Percentiles rank a stretch among this genome's conserved stretches.
Evolutionary conservation across 2,329 filamentous ascomycete genomes (phyloP).

Genomic region (Trichoderma aggressivum): DNA sequence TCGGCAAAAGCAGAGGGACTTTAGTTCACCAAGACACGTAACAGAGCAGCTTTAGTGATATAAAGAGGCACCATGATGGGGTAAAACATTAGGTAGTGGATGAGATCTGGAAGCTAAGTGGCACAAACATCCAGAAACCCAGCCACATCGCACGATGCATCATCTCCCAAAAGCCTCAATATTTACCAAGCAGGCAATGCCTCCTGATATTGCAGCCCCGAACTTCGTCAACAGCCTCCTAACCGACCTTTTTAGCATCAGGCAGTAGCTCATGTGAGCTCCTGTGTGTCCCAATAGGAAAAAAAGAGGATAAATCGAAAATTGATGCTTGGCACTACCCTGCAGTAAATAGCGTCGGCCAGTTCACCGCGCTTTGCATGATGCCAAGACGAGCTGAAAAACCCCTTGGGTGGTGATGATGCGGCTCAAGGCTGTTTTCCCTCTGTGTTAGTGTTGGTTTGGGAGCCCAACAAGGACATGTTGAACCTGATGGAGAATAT

Average conservation of each 20-base stretch:
- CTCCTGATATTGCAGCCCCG: fast-evolving
- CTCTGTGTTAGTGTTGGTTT: neutral
- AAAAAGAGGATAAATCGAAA: neutral
- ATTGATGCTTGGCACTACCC: neutral
- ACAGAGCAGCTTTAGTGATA: neutral
- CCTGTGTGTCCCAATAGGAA: neutral
- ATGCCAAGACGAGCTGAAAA: constrained; percentile 11
- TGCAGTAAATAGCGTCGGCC: neutral
- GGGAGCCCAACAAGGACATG: neutral
- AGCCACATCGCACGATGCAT: neutral
- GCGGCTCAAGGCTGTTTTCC: neutral
- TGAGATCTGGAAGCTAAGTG: neutral
- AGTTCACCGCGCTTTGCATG: neutral
- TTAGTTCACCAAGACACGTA: neutral
- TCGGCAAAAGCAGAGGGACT: neutral
- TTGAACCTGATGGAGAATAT: neutral
- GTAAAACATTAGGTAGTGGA: neutral
- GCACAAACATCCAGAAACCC: neutral
- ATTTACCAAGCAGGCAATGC: neutral
- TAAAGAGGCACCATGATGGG: neutral
- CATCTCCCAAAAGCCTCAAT: neutral
- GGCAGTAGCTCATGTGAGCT: neutral
- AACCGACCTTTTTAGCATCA: neutral
- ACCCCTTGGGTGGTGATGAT: neutral
- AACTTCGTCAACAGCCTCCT: neutral